phyloP scores from a whole-genome alignment of 345 rosid genomes.

The Noccaea caerulescens region DNA sequence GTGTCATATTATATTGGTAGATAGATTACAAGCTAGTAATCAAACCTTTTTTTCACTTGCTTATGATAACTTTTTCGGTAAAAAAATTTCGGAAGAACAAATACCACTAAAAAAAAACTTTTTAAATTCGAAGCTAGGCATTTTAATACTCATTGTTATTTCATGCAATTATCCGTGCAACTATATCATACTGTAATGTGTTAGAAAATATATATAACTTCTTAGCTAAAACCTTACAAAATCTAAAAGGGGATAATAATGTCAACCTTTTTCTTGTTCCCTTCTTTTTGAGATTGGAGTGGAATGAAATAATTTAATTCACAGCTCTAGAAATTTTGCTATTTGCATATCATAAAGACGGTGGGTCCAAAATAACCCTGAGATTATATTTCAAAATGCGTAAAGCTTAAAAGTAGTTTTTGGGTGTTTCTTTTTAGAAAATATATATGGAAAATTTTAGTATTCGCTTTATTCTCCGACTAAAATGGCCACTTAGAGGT shows the following conservation, averaged over 20 bases:
- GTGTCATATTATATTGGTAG: neutral
- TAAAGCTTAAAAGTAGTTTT: conserved; percentile 37
- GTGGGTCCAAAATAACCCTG: conserved; percentile 42
- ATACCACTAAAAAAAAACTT: neutral
- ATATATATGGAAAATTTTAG: conserved; percentile 33
- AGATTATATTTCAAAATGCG: conserved; percentile 21
- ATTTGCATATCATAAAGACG: conserved; percentile 41
- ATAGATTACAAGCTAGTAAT: conserved; percentile 5
- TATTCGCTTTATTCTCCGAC: conserved; percentile 38
- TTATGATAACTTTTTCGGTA: neutral
- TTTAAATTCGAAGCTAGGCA: no score
- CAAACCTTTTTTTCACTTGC: neutral
- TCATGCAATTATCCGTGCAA: conserved; percentile 20
- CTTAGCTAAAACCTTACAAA: conserved; percentile 35
- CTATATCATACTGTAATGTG: conserved; percentile 3
- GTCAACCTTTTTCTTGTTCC: conserved; percentile 44
- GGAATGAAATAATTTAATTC: conserved; percentile 39
- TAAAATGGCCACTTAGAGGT: conserved; percentile 35
- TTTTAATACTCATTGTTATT: no score
- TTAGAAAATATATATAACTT: conserved; percentile 20
- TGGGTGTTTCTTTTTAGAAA: conserved; percentile 40
- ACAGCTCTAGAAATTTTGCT: conserved; percentile 41
- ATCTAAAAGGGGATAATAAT: conserved; percentile 40
- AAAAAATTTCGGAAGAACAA: neutral
- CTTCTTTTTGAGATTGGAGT: conserved; percentile 28